Evolutionary conservation across 73 alveolate species (phyloP).

Genomic region (Blepharisma japonicum): DNA sequence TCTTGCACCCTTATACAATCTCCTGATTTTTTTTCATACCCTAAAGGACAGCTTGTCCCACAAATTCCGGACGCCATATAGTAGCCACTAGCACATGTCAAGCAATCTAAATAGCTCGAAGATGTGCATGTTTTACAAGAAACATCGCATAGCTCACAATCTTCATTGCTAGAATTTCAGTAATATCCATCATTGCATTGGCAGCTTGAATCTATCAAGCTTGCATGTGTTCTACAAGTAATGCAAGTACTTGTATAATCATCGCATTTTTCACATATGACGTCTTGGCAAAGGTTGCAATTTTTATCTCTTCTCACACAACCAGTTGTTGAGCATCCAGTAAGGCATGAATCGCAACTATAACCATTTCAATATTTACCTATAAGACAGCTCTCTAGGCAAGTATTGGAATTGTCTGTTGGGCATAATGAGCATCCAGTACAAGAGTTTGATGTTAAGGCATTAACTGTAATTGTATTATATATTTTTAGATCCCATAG

Average conservation of each 20-base stretch:
- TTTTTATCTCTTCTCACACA: conserved; percentile 18
- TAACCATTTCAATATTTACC: neutral
- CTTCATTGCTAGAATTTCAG: conserved; percentile 5
- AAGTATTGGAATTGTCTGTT: neutral
- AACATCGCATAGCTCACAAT: neutral
- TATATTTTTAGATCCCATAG: neutral
- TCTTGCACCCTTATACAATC: neutral
- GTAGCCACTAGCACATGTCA: neutral
- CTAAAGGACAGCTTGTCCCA: conserved; percentile 10
- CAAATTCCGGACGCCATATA: neutral
- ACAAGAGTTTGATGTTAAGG: too few relatives aligned
- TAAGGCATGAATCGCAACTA: neutral
- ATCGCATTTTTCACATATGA: neutral
- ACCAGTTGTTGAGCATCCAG: neutral
- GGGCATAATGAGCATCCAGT: neutral
- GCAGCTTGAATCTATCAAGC: neutral
- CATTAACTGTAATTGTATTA: neutral
- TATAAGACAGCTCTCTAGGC: neutral
- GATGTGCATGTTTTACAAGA: conserved; percentile 17
- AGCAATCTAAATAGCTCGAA: neutral
- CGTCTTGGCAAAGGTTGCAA: conserved; percentile 20
- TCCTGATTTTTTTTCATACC: neutral
- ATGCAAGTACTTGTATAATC: conserved; percentile 23
- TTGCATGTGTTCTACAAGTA: conserved; percentile 1
- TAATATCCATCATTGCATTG: conserved; percentile 1